Conservation (phyloP, 2,329 filamentous ascomycete genomes). For the Lachnellula suecica region DNA sequence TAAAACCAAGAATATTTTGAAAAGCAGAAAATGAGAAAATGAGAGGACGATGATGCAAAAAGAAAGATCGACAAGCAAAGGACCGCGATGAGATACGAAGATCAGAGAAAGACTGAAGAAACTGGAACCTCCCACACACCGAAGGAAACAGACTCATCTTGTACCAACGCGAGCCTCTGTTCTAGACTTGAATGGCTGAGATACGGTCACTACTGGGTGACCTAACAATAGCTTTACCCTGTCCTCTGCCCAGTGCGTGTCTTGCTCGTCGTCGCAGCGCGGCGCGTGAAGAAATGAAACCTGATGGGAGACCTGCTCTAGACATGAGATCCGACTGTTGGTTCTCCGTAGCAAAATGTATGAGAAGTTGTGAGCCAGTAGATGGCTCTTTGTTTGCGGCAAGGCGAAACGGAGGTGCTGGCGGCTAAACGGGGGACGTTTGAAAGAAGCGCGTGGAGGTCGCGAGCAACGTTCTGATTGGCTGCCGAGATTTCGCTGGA, state of each 20-base stretch:
- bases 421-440: constrained; percentile 13
- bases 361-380: constrained; percentile 10
- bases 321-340: neutral
- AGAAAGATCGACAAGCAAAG: constrained; percentile 12
- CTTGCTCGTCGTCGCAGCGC: neutral
- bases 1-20: constrained; percentile 2
- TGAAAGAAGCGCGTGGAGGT: constrained; percentile 13
- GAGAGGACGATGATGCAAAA: constrained; percentile 11
- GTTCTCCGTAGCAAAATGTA: neutral
- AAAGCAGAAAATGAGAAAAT: constrained; percentile 2
- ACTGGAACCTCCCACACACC: neutral
- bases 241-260: constrained; percentile 3
- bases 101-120: constrained; percentile 6
- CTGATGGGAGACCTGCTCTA: constrained; percentile 1
- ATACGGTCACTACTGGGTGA: constrained; percentile 8
- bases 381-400: constrained; percentile 8
- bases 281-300: constrained; percentile 28
- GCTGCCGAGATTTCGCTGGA: constrained; percentile 1
- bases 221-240: constrained; percentile 8
- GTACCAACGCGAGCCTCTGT: constrained; percentile 17
- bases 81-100: constrained; percentile 4
- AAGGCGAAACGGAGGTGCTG: constrained; percentile 16
- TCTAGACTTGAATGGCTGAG: constrained; percentile 15
- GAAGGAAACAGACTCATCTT: constrained; percentile 15
- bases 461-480: constrained; percentile 17